These are phyloP conservation scores for Leucogyrophana mollusca DNA, from an alignment of 768 basidiomycete genomes.

Conservation along the genomic window DNA sequence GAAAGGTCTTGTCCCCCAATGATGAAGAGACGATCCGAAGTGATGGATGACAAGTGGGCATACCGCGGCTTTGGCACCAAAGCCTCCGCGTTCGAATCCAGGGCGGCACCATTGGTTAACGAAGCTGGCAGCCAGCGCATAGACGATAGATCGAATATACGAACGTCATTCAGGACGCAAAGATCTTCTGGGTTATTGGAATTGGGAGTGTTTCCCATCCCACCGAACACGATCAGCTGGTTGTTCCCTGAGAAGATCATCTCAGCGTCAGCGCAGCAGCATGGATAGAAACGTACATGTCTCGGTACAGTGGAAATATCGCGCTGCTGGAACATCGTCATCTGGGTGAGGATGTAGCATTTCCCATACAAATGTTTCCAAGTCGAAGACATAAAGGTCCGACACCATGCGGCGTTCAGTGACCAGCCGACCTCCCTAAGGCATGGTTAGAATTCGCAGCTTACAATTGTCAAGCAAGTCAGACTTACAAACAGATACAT, in stretches of 20 bases:
- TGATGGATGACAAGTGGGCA: slow-evolving; percentile 89
- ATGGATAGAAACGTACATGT: slow-evolving; percentile 49
- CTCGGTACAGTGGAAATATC: slow-evolving; percentile 96
- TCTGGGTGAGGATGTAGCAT: slow-evolving; percentile 57
- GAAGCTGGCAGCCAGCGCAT: slow-evolving; percentile 66
- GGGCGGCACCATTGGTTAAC: slow-evolving; percentile 27
- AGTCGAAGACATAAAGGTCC: slow-evolving; percentile 88
- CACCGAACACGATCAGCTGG: slow-evolving; percentile 90
- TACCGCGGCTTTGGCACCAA: slow-evolving; percentile 84
- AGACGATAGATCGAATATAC: slow-evolving; percentile 77
- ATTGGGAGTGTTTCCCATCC: slow-evolving; percentile 84
- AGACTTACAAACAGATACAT: slow-evolving; percentile 84
- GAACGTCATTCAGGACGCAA: slow-evolving; percentile 91
- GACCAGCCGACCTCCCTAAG: slow-evolving; percentile 83
- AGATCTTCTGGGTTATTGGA: slow-evolving; percentile 74
- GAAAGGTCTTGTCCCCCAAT: slow-evolving; percentile 95
- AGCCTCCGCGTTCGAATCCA: slow-evolving; percentile 39
- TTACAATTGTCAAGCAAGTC: neutral
- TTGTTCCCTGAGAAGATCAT: slow-evolving; percentile 61
- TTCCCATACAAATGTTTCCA: slow-evolving; percentile 81
- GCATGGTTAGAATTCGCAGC: neutral
- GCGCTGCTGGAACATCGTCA: slow-evolving; percentile 72
- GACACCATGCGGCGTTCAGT: slow-evolving; percentile 85
- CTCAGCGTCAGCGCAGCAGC: slow-evolving; percentile 8
- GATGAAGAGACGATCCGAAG: slow-evolving; percentile 80